Conservation (phyloP, 768 basidiomycete species). For the Termitomyces sp. region DNA sequence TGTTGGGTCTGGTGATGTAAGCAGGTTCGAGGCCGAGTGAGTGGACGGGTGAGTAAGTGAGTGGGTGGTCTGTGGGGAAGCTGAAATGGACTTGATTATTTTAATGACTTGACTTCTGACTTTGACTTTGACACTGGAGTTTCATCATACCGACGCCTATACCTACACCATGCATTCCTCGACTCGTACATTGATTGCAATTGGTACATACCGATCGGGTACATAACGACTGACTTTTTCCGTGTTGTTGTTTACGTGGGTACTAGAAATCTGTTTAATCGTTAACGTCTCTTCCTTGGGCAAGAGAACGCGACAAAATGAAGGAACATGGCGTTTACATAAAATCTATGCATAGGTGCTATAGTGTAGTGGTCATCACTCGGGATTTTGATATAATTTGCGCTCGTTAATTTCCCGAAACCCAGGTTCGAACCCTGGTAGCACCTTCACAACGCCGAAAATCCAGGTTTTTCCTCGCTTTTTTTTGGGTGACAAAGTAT, state of each 20-base stretch:
- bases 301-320: no score
- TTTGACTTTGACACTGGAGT: not conserved
- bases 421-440: conserved; percentile 21
- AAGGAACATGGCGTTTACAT: no score
- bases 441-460: no score
- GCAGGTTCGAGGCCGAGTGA: not conserved
- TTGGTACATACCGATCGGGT: not conserved
- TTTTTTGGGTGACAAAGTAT: no score
- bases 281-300: no score
- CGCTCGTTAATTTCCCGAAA: conserved; percentile 7
- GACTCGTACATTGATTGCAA: not conserved
- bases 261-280: not conserved
- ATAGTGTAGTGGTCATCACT: conserved; percentile 20
- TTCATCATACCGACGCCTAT: not conserved
- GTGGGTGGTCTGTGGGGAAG: not conserved
- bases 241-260: not conserved
- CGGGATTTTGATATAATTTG: conserved; percentile 20
- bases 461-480: no score
- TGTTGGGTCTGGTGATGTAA: conserved; percentile 5
- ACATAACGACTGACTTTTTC: not conserved
- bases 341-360: conserved; percentile 1
- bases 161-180: not conserved
- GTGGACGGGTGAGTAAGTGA: no score
- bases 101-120: not conserved
- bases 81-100: not conserved